Conservation (phyloP, 2,329 filamentous ascomycete species). For the Sarocladium strictum region DNA sequence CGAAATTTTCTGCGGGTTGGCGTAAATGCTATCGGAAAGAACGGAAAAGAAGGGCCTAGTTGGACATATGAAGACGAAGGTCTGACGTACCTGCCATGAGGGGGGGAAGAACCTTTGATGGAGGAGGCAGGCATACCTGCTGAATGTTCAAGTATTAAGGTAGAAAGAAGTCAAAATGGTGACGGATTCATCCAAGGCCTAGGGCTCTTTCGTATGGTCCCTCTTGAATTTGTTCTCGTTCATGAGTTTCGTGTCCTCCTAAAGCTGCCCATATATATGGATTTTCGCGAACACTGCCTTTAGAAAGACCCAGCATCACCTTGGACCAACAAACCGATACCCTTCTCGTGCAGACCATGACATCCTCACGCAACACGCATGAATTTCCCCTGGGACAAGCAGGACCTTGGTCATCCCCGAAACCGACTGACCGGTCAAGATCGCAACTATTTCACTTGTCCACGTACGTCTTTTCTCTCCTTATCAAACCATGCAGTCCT, state of each 20-base stretch:
- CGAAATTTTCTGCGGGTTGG: too few species aligned
- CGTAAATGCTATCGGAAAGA: too few species aligned
- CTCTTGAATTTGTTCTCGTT: too few species aligned
- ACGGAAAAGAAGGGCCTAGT: not conserved
- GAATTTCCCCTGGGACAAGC: not conserved
- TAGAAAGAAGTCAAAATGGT: not conserved
- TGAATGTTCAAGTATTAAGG: not conserved
- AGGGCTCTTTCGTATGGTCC: too few species aligned
- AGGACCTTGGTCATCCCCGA: not conserved
- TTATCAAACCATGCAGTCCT: not conserved
- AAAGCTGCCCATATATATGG: too few species aligned
- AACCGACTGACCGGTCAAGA: not conserved
- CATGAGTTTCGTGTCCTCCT: too few species aligned
- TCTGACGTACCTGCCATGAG: not conserved
- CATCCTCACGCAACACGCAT: not conserved
- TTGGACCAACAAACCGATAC: not conserved
- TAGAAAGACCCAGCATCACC: too few species aligned
- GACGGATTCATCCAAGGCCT: not conserved
- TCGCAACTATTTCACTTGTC: not conserved
- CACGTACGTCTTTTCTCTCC: not conserved
- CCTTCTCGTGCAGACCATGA: not conserved
- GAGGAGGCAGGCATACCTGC: not conserved
- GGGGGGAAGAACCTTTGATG: not conserved
- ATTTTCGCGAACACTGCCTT: too few species aligned
- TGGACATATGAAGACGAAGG: too few species aligned